These are phyloP conservation scores for Tuber indicum DNA, from an alignment of 495 filamentous ascomycete species.

Conservation along the genomic window DNA sequence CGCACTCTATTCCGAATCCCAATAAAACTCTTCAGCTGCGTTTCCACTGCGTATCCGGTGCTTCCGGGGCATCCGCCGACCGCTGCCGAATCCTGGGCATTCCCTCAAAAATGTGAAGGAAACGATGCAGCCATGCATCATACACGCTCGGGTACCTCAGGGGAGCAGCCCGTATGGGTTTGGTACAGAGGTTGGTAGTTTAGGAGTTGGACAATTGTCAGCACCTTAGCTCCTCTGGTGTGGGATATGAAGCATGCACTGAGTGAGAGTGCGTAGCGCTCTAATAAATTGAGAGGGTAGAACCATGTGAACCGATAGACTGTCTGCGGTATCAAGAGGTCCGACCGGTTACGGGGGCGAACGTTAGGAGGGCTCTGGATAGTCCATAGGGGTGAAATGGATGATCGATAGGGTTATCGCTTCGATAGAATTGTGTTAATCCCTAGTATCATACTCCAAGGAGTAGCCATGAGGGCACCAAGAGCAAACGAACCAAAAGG, in stretches of 20 bases:
- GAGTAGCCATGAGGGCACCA: not conserved
- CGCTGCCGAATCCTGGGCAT: not conserved
- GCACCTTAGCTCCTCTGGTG: not conserved
- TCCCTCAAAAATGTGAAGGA: not conserved
- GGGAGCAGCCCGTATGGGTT: not conserved
- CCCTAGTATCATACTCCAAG: not conserved
- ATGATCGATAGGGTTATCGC: not conserved
- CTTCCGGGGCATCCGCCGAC: not conserved
- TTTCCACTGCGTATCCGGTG: not conserved
- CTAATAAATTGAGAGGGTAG: not conserved
- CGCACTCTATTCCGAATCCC: too few species aligned
- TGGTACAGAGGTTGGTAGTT: not conserved
- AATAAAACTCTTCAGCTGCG: too few species aligned
- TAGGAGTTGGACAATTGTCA: not conserved
- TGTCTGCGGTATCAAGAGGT: not conserved
- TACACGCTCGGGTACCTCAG: not conserved
- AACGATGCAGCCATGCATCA: not conserved
- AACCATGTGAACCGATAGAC: not conserved
- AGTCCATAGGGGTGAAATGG: not conserved
- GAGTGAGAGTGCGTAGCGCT: not conserved
- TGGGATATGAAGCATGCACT: not conserved
- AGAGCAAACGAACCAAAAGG: not conserved
- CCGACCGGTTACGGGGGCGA: not conserved
- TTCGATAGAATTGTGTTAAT: not conserved
- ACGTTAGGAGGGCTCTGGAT: not conserved